Evolutionary conservation across 768 basidiomycete species (phyloP).

Genomic region (Suillus alpinus): DNA sequence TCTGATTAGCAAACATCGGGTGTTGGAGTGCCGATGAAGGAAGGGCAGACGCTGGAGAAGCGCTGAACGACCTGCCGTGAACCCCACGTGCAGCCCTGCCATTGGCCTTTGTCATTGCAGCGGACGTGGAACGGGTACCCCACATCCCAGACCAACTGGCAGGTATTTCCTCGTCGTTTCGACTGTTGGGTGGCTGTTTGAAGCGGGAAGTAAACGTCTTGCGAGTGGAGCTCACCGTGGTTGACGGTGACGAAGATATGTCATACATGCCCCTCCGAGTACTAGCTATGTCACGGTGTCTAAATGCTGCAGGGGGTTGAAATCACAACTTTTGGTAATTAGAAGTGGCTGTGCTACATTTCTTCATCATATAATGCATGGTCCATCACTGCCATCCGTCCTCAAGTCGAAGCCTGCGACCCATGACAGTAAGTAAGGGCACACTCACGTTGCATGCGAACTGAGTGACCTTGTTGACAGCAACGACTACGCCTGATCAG

Average conservation of each 20-base stretch:
- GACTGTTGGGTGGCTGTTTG: background rate
- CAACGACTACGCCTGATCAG: constrained; percentile 52
- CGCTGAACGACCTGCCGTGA: constrained; percentile 1
- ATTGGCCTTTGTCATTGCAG: background rate
- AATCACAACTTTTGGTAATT: background rate
- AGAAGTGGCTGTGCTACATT: background rate
- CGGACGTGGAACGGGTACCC: background rate
- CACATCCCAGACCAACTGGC: background rate
- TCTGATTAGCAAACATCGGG: background rate
- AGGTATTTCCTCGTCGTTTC: background rate
- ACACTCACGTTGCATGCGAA: background rate
- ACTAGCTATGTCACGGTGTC: background rate
- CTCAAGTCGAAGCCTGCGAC: constrained; percentile 32
- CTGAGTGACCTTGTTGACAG: constrained; percentile 28
- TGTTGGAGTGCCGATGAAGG: constrained; percentile 2
- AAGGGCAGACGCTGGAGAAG: background rate
- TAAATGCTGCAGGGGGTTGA: background rate
- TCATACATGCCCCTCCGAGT: background rate
- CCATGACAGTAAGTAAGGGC: constrained; percentile 26
- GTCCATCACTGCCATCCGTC: constrained; percentile 31
- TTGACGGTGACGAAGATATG: background rate
- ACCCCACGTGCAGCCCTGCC: constrained; percentile 5
- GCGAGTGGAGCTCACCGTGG: background rate
- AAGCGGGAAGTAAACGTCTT: background rate
- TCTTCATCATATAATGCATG: constrained; percentile 11